Conservation (phyloP, 1,284 basidiomycete species). For the Leccinum colubrinum region DNA sequence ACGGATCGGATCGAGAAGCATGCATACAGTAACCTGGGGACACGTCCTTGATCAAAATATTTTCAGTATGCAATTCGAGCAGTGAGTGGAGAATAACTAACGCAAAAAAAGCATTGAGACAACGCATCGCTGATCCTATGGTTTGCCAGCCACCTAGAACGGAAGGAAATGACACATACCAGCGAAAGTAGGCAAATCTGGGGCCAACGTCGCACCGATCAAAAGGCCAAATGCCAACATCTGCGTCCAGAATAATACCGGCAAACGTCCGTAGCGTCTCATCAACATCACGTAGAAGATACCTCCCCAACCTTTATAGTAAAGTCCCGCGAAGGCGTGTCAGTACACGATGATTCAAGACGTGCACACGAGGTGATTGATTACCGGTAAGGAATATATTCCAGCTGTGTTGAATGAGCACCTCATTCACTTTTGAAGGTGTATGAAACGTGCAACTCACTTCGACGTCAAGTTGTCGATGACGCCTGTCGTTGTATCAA, state of each 20-base stretch:
- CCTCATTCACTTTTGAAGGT: not conserved
- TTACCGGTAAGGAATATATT: conserved; percentile 55
- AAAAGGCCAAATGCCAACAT: conserved; percentile 46
- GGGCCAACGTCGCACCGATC: conserved; percentile 53
- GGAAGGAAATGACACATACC: conserved; percentile 27
- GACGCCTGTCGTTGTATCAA: conserved; percentile 47
- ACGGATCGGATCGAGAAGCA: conserved; percentile 14
- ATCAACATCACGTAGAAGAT: conserved; percentile 53
- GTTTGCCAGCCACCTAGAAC: not conserved
- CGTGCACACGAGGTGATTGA: not conserved
- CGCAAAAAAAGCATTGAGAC: conserved; percentile 69
- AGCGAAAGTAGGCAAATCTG: conserved; percentile 46
- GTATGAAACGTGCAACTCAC: conserved; percentile 28
- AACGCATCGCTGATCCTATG: conserved; percentile 56
- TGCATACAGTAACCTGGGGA: conserved; percentile 65
- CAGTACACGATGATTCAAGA: conserved; percentile 1
- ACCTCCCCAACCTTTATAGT: conserved; percentile 48
- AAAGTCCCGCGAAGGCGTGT: not conserved
- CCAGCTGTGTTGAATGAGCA: conserved; percentile 37
- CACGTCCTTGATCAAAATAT: conserved; percentile 43
- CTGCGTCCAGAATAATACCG: conserved; percentile 60
- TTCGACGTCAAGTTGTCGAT: conserved; percentile 58
- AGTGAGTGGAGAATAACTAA: conserved; percentile 31
- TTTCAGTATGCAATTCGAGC: conserved; percentile 10
- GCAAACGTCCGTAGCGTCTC: conserved; percentile 54